phyloP scores from a whole-genome alignment of 371 early-diverging fungal genomes.

The Quaeritorhiza haematococci region DNA sequence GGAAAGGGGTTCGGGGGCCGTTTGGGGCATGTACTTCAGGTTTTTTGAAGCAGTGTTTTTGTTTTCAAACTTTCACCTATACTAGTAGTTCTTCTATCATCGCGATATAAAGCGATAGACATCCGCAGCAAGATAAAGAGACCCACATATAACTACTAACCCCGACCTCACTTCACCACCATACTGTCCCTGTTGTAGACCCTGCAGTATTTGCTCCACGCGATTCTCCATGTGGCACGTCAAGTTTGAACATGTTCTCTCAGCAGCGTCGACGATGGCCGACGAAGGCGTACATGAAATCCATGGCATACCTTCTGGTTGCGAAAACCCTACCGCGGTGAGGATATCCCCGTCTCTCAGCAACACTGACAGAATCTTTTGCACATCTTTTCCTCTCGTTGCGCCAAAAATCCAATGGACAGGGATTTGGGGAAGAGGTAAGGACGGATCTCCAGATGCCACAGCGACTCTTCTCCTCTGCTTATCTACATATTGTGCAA shows the following conservation, averaged over 20 bases:
- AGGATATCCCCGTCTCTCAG: slow-evolving; percentile 54
- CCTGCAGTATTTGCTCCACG: no score
- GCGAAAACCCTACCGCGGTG: slow-evolving; percentile 63
- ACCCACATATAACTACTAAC: slow-evolving; percentile 82
- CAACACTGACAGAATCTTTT: slow-evolving; percentile 50
- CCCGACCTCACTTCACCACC: no score
- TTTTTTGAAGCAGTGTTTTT: no score
- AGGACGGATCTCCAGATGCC: background rate
- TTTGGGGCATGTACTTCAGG: no score
- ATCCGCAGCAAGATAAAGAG: slow-evolving; percentile 80
- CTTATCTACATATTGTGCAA: slow-evolving; percentile 60
- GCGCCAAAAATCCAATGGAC: slow-evolving; percentile 76
- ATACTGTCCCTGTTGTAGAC: no score
- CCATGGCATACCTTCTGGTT: slow-evolving; percentile 87
- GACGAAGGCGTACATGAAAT: slow-evolving; percentile 46
- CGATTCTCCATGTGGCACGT: no score
- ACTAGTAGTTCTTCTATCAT: no score
- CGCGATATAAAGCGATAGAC: slow-evolving; percentile 39
- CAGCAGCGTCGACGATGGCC: slow-evolving; percentile 32
- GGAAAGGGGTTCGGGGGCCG: no score
- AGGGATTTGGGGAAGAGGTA: no score
- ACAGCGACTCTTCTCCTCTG: slow-evolving; percentile 6
- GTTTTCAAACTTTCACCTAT: no score
- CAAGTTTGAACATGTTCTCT: no score
- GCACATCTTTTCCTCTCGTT: slow-evolving; percentile 67